Conservation (phyloP, 257 asterid genomes). For the Gentiana straminea region DNA sequence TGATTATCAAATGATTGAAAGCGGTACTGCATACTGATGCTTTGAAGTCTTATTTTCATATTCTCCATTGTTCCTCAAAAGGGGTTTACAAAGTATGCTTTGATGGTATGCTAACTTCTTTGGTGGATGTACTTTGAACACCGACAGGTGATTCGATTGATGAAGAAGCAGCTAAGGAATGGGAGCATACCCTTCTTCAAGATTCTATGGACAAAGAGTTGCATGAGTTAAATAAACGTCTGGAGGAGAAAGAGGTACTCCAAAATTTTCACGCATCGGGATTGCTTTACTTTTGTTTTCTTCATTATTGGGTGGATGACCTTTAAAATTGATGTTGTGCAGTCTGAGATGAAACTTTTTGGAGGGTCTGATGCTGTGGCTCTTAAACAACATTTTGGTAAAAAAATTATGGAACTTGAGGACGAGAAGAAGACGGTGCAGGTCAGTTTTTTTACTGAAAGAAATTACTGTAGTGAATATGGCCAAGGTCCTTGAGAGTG, state of each 20-base stretch:
- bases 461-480: constrained; percentile 5
- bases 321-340: constrained; percentile 17
- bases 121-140: constrained; percentile 10
- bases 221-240: constrained; percentile 64
- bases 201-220: constrained; percentile 90
- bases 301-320: not conserved
- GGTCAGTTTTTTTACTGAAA: constrained; percentile 27
- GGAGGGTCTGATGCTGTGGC: constrained; percentile 82
- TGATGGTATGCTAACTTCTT: constrained; percentile 4
- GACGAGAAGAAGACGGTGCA: constrained; percentile 89
- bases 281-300: not conserved
- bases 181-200: constrained; percentile 93
- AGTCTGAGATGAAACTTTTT: constrained; percentile 89
- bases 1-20: constrained; percentile 91
- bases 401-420: constrained; percentile 86
- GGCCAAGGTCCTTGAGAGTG: constrained; percentile 8
- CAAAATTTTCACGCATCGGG: not conserved
- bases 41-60: constrained; percentile 9
- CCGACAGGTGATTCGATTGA: constrained; percentile 75
- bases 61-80: not conserved
- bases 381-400: constrained; percentile 95
- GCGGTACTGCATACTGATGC: constrained; percentile 41
- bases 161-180: constrained; percentile 83
- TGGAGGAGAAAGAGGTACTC: constrained; percentile 88
- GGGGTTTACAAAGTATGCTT: constrained; percentile 1